Conservation (phyloP, 441 rosid species). For the Erysimum pusillum region DNA sequence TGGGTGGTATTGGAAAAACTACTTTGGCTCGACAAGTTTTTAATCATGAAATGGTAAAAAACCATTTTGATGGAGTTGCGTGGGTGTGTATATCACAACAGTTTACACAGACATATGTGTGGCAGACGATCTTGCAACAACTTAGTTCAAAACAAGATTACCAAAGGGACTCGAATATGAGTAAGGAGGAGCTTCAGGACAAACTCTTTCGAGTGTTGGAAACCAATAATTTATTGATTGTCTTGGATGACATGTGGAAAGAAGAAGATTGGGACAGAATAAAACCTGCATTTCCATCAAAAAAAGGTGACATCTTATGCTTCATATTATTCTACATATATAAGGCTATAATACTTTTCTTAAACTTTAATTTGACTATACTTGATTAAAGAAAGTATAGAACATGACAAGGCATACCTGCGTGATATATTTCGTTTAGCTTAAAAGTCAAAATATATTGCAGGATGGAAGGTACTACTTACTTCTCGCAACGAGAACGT, state of each 20-base stretch:
- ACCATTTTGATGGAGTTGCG: conserved; percentile 25
- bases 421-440: too few relatives aligned
- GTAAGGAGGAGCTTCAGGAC: conserved; percentile 26
- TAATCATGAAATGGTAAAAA: conserved; percentile 28
- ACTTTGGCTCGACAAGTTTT: conserved; percentile 45
- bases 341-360: background rate
- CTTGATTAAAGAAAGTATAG: background rate
- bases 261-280: conserved; percentile 31
- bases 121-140: conserved; percentile 22
- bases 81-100: conserved; percentile 50
- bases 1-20: conserved; percentile 50
- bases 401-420: too few relatives aligned
- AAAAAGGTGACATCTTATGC: background rate
- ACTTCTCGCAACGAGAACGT: conserved; percentile 39
- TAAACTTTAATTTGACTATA: too few relatives aligned
- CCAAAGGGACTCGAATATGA: rapidly evolving
- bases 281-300: conserved; percentile 23
- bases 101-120: conserved; percentile 27
- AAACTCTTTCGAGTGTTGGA: conserved; percentile 19
- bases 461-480: conserved; percentile 35
- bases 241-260: conserved; percentile 43
- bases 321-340: background rate
- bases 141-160: background rate
- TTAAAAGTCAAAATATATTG: background rate
- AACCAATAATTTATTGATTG: conserved; percentile 36